These are phyloP conservation scores for Heteromeles arbutifolia DNA, from an alignment of 306 rosid species.

Conservation along the genomic window DNA sequence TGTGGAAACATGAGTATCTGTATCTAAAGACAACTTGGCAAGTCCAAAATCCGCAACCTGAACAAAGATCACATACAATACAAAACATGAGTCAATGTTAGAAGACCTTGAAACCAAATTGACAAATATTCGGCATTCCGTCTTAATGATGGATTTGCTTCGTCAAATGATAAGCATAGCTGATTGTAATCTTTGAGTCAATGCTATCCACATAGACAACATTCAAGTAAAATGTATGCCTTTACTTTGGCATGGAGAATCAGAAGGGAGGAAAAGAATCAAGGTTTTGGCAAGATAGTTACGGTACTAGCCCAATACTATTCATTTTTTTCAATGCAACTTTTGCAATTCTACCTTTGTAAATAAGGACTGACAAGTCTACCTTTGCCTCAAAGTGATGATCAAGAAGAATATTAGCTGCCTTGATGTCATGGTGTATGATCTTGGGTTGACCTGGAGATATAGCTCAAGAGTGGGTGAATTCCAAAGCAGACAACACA, in stretches of 20 bases:
- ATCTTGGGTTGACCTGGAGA: constrained; percentile 38
- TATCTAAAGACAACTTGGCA: constrained; percentile 43
- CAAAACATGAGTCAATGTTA: not conserved
- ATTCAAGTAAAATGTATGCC: not conserved
- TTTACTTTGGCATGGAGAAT: not conserved
- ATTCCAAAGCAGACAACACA: not conserved
- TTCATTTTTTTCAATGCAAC: not conserved
- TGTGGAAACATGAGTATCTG: constrained; percentile 61
- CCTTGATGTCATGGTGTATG: constrained; percentile 40
- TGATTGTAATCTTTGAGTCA: not conserved
- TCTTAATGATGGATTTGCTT: not conserved
- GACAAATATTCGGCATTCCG: not conserved
- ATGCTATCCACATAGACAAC: not conserved
- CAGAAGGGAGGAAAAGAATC: not conserved
- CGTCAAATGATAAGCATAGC: not conserved
- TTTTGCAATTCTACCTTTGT: not conserved
- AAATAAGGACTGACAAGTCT: not conserved
- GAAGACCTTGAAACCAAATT: not conserved
- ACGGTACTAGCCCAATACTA: not conserved
- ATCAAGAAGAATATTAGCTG: constrained; percentile 36
- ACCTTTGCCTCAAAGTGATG: constrained; percentile 34
- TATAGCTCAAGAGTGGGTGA: constrained; percentile 6
- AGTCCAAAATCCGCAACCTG: constrained; percentile 75
- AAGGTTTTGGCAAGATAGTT: not conserved
- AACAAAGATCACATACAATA: not conserved